Percentiles rank a stretch among this genome's conserved stretches.
Conservation (phyloP, 306 rosid species). For the Quercus mongolica region DNA sequence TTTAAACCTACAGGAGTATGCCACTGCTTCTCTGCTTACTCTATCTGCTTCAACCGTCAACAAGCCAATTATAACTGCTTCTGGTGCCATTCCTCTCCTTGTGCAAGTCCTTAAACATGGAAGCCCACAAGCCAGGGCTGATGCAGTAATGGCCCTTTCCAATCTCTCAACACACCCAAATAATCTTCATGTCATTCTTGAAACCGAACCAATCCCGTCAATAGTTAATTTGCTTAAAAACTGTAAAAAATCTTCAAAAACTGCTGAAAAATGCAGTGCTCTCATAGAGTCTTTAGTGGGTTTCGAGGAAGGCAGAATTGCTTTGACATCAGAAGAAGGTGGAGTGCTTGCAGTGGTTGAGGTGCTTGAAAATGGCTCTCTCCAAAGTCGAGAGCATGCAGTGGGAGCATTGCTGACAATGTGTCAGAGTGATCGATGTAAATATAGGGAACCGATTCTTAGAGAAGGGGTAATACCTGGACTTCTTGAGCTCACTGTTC, state of each 20-base stretch:
- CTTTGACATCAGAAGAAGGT: constrained; percentile 83
- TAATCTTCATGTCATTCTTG: constrained; percentile 56
- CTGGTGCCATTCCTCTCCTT: constrained; percentile 86
- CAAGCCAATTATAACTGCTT: constrained; percentile 75
- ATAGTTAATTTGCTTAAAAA: constrained; percentile 61
- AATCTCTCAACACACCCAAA: constrained; percentile 69
- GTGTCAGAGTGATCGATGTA: constrained; percentile 84
- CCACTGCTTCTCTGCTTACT: constrained; percentile 86
- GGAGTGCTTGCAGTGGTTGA: constrained; percentile 93
- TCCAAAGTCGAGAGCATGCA: constrained; percentile 83
- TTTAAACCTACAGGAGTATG: constrained; percentile 66
- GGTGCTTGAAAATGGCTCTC: constrained; percentile 83
- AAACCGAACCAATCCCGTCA: constrained; percentile 62
- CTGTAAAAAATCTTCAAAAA: constrained; percentile 79
- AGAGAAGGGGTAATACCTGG: constrained; percentile 97
- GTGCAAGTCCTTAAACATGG: constrained; percentile 72
- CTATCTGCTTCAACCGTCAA: constrained; percentile 79
- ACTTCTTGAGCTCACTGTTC: constrained; percentile 93
- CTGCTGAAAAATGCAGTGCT: constrained; percentile 88
- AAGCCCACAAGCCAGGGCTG: constrained; percentile 81
- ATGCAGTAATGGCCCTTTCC: constrained; percentile 94
- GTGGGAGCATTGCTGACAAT: constrained; percentile 78
- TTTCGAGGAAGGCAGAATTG: constrained; percentile 64
- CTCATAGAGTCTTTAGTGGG: constrained; percentile 78
- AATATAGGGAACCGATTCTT: constrained; percentile 87